Base-by-base conservation (phyloP, 75 land plant species). In the Pinus tabuliformis region DNA sequence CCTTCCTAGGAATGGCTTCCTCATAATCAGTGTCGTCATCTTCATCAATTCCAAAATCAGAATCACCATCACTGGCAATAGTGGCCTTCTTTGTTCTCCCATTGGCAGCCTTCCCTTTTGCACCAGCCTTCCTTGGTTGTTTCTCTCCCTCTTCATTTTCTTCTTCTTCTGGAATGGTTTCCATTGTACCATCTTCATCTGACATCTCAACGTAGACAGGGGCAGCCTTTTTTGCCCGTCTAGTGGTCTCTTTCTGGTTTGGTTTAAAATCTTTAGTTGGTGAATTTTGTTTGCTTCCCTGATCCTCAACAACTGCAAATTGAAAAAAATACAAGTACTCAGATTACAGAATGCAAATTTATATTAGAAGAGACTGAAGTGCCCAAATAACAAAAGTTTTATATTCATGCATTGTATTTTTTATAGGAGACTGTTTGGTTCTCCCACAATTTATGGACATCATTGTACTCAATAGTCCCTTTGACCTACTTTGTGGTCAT, bases 241-340 rank as follows among this genome's bases (percentile, higher is more conserved):
- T 84, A 62, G 56, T 66, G 2, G 85, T 58, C 37, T 81, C 68
- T 75, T 80, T 83, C 80, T 75, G 88, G 70, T 30, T 63, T 37
- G 61, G 58, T 12, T 59, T 70, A 21, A 74, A 61, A 45, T 68
- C 71, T 22, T 22, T 76, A 11, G 57, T 58, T 28, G 57, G 70
- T 15, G 84, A 90, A 37, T 72, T 81, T 52, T 89, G 91, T 77
- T 74, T 85, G 58, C 70, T 80, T 59, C 86, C 52, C 22, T 59
- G 21, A 49, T 59, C 58, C 75, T 28, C 73, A 33, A 26, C 54
- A 70, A 11, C 24, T 12, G 68, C 15, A 66, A 36, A 80, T 76
- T 16, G 52, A 8, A 24, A 22, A 57, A 58, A 24, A 8, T 5
- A 8, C 11, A 49, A 49, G 52, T 49, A 49, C 9, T 30, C 56